Base-by-base conservation (phyloP, 441 rosid genomes). In the Aquilaria agallochum region DNA sequence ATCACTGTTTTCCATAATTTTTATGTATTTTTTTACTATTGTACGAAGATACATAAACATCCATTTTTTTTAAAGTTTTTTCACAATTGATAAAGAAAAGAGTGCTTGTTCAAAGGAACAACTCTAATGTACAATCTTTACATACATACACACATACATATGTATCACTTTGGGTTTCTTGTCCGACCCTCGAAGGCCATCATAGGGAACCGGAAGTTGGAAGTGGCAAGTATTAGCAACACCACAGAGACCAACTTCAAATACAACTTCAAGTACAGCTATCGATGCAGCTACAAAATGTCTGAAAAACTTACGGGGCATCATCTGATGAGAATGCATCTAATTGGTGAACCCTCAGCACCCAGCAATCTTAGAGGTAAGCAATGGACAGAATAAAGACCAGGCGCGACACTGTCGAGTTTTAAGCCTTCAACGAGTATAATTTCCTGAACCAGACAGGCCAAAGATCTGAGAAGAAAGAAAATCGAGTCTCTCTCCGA, bases 271-370 rank as follows among this genome's bases (percentile, higher is more conserved):
- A 49, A 53, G 44, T 12, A 56, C 50, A 12, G 58, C 63, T 34
- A 9, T 49, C 15, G 12, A 36, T 36, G 42, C 42, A 36, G 42
- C 42, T 36, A 5, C 42, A 36, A 36, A 2, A 36, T 36, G 42
- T 36, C 42, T 4, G 5, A 36, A 4, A 8, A 30, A 50, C 30
- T 30, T 50, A 5, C 52, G 40, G 50, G 3, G 3, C 15, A 40
- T 80, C 78, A 79, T 5, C 67, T 66, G 56, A 84, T 77, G 63
- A 84, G 89, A 72, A 84, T 79, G 78, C 89, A 84, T 56, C 85
- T 79, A 50, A 76, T 73, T 2, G 89, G 89, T 55, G 84, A 77
- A 9, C 81, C 89, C 67, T 84, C 89, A 12, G 87, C 75, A 58
- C 89, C 86, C 50, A 71, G 72, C 34, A 81, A 67, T 54, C 87